phyloP scores from a whole-genome alignment of 2,329 filamentous ascomycete species.

The Ophiostoma sp. region DNA sequence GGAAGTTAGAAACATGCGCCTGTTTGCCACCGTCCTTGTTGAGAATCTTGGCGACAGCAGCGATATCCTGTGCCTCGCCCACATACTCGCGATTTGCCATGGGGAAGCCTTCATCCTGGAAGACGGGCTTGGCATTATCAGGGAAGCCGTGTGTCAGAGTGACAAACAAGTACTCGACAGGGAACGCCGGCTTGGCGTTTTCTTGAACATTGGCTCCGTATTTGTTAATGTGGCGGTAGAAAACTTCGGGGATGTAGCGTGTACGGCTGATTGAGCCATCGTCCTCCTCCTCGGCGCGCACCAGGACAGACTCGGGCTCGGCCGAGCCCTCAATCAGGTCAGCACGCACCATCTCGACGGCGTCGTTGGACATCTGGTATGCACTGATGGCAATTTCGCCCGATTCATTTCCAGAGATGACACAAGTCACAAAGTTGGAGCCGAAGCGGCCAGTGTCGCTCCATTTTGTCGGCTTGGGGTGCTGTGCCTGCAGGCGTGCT shows the following conservation, averaged over 20 bases:
- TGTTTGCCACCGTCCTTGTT: slow-evolving; percentile 50
- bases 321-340: slow-evolving; percentile 94
- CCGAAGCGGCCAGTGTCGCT: slow-evolving; percentile 91
- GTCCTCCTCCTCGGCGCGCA: slow-evolving; percentile 85
- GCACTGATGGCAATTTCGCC: slow-evolving; percentile 84
- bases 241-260: slow-evolving; percentile 94
- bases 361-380: slow-evolving; percentile 92
- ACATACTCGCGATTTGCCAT: slow-evolving; percentile 87
- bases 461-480: slow-evolving; percentile 92
- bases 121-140: slow-evolving; percentile 68
- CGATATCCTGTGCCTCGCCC: slow-evolving; percentile 71
- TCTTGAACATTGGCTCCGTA: slow-evolving; percentile 95
- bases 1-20: slow-evolving; percentile 80
- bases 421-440: slow-evolving; percentile 94
- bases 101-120: slow-evolving; percentile 71
- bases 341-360: slow-evolving; percentile 93
- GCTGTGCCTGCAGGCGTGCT: slow-evolving; percentile 76
- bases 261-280: slow-evolving; percentile 62
- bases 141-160: slow-evolving; percentile 97
- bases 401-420: slow-evolving; percentile 86
- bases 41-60: slow-evolving; percentile 11
- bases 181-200: slow-evolving; percentile 93
- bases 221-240: slow-evolving; percentile 92
- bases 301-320: slow-evolving; percentile 88
- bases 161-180: slow-evolving; percentile 91